Evolutionary conservation across 352 stramenopile species (phyloP), one percentile per base, ranked within the genome.

Genomic region (Salisapilia sapeloensis): DNA sequence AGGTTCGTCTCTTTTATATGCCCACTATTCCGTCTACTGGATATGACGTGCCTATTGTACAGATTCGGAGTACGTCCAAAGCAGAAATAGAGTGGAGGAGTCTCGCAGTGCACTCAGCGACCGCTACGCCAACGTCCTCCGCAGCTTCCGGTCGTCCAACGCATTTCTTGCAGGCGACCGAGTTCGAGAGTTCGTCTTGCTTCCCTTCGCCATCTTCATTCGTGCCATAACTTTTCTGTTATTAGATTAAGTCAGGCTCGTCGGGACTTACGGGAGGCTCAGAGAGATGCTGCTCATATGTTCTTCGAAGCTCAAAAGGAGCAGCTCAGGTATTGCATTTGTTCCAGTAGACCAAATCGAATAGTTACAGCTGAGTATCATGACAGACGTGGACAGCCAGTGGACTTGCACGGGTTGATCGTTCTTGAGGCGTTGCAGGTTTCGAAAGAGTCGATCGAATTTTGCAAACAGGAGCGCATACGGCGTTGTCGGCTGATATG

Each of bases 331-430:
- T 72, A 40, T 22, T n/a, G n/a, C n/a, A n/a, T n/a, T n/a, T n/a
- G n/a, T n/a, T n/a, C n/a, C n/a, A n/a, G n/a, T 13, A 25, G 16
- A 6, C 7, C 10, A 10, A 13, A 28, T 28, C 10, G 24, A 28
- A 10, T 28, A 10, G n/a, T n/a, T n/a, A n/a, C n/a, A n/a, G n/a
- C n/a, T n/a, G n/a, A n/a, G n/a, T n/a, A n/a, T 37, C 14, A 15
- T 14, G 12, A 24, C 33, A 74, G 59, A 13, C 50, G 54, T 25
- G 42, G 58, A 24, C 58, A 58, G 16, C 52, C 67, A 11, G 47
- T 83, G 11, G 66, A 83, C 45, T 26, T 83, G 17, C 67, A 80
- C 33, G 60, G 63, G 1, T 53, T 79, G 41, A 74, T 69, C 23
- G 63, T 83, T 19, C 60, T 79, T 47, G 59, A 83, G 36, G 50